phyloP scores from a whole-genome alignment of 2,329 filamentous ascomycete species.

The Lasiodiplodia gonubiensis region DNA sequence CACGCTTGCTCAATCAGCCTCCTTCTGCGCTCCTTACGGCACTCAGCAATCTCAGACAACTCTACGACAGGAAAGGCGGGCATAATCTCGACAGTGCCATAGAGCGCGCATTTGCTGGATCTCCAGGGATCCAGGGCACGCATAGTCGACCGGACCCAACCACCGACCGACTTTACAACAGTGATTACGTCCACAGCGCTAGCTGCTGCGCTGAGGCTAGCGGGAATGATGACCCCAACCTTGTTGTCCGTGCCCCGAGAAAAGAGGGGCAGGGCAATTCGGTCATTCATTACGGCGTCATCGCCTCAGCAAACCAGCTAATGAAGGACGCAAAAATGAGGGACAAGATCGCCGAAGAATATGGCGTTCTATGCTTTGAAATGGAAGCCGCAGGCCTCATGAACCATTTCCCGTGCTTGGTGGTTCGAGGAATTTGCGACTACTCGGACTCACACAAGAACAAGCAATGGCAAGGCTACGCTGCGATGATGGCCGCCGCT shows the following conservation, averaged over 20 bases:
- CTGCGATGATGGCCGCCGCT: conserved; percentile 36
- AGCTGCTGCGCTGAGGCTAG: too few species aligned
- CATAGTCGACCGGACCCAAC: too few species aligned
- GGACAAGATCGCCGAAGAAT: conserved; percentile 9
- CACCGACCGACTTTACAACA: too few species aligned
- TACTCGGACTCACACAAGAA: conserved; percentile 37
- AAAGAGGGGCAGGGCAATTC: neutral
- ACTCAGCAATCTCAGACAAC: too few species aligned
- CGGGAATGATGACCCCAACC: too few species aligned
- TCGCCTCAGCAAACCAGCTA: conserved; percentile 35
- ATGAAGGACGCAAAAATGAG: conserved; percentile 31
- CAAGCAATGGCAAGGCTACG: conserved; percentile 39
- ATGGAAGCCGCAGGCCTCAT: conserved; percentile 31
- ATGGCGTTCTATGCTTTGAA: conserved; percentile 19
- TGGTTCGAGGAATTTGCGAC: conserved; percentile 28
- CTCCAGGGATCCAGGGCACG: too few species aligned
- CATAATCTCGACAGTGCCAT: too few species aligned
- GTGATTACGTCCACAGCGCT: too few species aligned
- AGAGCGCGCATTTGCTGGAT: too few species aligned
- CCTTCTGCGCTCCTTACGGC: too few species aligned
- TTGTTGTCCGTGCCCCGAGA: conserved; percentile 14
- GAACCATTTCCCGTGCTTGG: conserved; percentile 27
- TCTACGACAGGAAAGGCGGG: too few species aligned
- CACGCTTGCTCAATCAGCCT: too few species aligned
- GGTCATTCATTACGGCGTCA: conserved; percentile 34